Percentiles rank a stretch among this genome's conserved stretches.
Conservation (phyloP, 225 moss, liverwort and hornwort species). For the Anthoceros angustus region DNA sequence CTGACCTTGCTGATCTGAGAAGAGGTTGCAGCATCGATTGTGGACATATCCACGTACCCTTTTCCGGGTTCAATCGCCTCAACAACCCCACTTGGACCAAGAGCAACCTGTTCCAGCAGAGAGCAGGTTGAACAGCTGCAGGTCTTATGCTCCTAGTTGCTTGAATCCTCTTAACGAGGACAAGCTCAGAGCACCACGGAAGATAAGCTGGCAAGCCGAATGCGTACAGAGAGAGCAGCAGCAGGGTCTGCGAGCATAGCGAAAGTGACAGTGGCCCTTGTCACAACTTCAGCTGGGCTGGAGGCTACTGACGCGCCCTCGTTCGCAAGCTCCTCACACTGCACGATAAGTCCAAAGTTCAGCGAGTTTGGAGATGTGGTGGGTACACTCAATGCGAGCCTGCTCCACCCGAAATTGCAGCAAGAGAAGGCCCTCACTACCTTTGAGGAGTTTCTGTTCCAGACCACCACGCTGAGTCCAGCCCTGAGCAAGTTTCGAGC, state of each 20-base stretch:
- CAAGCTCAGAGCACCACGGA: background rate
- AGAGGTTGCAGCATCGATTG: slow-evolving; percentile 64
- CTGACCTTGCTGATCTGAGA: slow-evolving; percentile 51
- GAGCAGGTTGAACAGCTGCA: background rate
- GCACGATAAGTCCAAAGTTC: slow-evolving; percentile 1
- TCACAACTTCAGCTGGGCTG: slow-evolving; percentile 67
- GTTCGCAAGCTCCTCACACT: slow-evolving; percentile 68
- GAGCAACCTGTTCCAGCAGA: slow-evolving; percentile 37
- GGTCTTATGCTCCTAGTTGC: background rate
- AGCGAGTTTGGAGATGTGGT: background rate
- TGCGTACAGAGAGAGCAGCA: slow-evolving; percentile 53
- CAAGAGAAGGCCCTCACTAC: slow-evolving; percentile 13
- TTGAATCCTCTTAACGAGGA: background rate
- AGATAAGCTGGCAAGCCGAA: too few species aligned
- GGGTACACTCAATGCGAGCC: background rate
- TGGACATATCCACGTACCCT: slow-evolving; percentile 92
- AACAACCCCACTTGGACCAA: slow-evolving; percentile 53
- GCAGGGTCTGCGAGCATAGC: slow-evolving; percentile 86
- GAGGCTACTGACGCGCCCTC: slow-evolving; percentile 62
- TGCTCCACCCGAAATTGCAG: background rate
- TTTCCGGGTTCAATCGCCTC: slow-evolving; percentile 56
- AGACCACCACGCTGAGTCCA: slow-evolving; percentile 72
- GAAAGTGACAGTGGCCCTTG: slow-evolving; percentile 63
- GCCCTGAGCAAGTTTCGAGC: slow-evolving; percentile 64
- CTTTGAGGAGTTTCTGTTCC: slow-evolving; percentile 75